Evolutionary conservation across 345 rosid species (phyloP).

Genomic region (Linum tenue): DNA sequence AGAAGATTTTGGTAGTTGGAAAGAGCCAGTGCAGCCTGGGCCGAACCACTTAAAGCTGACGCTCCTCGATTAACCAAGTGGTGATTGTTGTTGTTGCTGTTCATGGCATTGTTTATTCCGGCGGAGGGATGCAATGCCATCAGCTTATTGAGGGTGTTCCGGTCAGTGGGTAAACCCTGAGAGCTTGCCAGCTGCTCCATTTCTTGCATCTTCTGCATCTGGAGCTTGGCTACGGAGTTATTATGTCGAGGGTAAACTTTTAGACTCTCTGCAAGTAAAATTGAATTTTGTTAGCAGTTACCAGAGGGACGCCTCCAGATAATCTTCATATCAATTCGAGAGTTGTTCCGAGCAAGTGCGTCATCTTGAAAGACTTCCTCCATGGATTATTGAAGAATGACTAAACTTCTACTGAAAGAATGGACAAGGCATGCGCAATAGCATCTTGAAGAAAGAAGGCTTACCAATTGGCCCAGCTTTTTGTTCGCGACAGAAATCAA

Average conservation of each 20-base stretch:
- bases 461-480: conserved; percentile 85
- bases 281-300: neutral
- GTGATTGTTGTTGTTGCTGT: conserved; percentile 22
- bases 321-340: no score
- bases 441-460: neutral
- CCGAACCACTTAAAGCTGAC: conserved; percentile 43
- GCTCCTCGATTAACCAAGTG: conserved; percentile 46
- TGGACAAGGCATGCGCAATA: no score
- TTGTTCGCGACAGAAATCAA: conserved; percentile 66
- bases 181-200: conserved; percentile 67
- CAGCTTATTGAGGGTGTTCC: conserved; percentile 71
- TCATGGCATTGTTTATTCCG: conserved; percentile 43
- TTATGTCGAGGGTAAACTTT: conserved; percentile 65
- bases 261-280: conserved; percentile 61
- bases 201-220: conserved; percentile 77
- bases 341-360: neutral
- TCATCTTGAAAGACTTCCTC: neutral
- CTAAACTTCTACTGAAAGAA: no score
- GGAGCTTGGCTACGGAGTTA: conserved; percentile 40
- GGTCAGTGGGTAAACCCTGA: conserved; percentile 76
- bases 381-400: neutral
- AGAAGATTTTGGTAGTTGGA: conserved; percentile 65
- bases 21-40: conserved; percentile 75
- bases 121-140: conserved; percentile 47
- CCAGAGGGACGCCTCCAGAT: no score